Base-by-base conservation (phyloP, 1,284 basidiomycete species). In the Psilocybe mexicana region DNA sequence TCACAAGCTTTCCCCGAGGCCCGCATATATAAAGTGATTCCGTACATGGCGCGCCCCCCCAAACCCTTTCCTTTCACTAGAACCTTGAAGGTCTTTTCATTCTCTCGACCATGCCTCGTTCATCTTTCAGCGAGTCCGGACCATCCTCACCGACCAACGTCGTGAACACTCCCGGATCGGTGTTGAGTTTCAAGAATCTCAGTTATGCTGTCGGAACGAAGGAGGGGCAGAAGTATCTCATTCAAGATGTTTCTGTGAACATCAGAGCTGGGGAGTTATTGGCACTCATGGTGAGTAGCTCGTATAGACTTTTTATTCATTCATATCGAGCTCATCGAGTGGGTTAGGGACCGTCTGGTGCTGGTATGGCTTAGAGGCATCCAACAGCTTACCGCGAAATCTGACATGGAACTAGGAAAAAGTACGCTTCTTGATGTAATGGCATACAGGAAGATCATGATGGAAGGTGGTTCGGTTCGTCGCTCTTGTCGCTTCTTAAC, bases 271-370 rank as follows among this genome's bases (percentile, higher is more conserved):
- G 78, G 18, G 75, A 79, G 58, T 64, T 79, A 51, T 67, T 79
- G n/a, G 78, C 78, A 33, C 74, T 77, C 45, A 76, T 77, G 76
- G 76, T 77, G 54, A 26, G 68, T 61, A 30, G 57, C 55, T 6
- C 35, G 26, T 10, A 8, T 6, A 26, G 38, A 56, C 44, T 30
- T 52, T 25, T n/a, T 25, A 25, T 46, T 36, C 45, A 36, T 33
- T 38, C 33, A 43, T 49, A 53, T 54, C 55, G 14, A 62, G 23
- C 14, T 35, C 24, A n/a, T 49, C 12, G 14, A 49, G 54, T 33
- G n/a, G 18, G 28, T 3, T 62, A 85, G 62, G 84, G 84, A 1
- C 83, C 84, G 6, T 76, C 76, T 47, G 78, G 78, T 1, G 80
- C 81, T 18, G 81, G 81, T 62, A 74, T 73, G 68, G 76, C 70